Conservation (phyloP, 2,329 filamentous ascomycete genomes). For the Amylocarpus encephaloides region DNA sequence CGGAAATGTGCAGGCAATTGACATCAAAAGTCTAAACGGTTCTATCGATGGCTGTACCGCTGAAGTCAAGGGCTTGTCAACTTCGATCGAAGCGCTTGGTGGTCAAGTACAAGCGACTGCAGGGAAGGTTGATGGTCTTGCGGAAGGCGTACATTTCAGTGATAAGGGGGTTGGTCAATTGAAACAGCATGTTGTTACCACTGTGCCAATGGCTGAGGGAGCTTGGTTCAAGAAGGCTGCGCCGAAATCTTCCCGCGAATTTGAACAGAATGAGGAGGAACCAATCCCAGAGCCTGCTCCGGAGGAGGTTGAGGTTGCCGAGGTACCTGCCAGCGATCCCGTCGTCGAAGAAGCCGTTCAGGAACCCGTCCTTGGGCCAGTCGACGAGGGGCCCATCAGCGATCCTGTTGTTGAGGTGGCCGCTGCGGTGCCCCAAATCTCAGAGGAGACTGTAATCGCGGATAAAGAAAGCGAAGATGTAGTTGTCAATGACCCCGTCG, state of each 20-base stretch:
- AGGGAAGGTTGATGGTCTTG: slow-evolving; percentile 4
- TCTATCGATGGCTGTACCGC: slow-evolving; percentile 6
- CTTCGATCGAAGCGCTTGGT: slow-evolving; percentile 9
- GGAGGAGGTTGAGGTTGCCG: too few species aligned
- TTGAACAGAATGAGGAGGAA: too few species aligned
- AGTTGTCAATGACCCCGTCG: too few species aligned
- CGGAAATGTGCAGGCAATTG: slow-evolving; percentile 9
- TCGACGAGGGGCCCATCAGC: too few species aligned
- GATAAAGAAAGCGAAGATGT: too few species aligned
- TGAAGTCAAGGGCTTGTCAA: slow-evolving; percentile 11
- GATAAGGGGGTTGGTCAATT: slow-evolving; percentile 15
- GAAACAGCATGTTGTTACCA: slow-evolving; percentile 7
- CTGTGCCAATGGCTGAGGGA: slow-evolving; percentile 2
- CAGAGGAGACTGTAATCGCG: too few species aligned
- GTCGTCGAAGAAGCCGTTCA: too few species aligned
- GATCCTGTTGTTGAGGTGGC: too few species aligned
- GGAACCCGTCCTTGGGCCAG: too few species aligned
- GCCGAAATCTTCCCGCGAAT: not conserved
- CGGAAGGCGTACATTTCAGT: slow-evolving; percentile 16
- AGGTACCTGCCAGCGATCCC: too few species aligned
- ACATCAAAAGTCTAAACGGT: slow-evolving; percentile 7
- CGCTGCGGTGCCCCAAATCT: too few species aligned
- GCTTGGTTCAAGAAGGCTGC: slow-evolving; percentile 7
- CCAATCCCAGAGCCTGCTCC: too few species aligned
- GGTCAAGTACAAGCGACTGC: not conserved